phyloP scores from a whole-genome alignment of 495 filamentous ascomycete genomes.

The Talaromyces nanjingensis region DNA sequence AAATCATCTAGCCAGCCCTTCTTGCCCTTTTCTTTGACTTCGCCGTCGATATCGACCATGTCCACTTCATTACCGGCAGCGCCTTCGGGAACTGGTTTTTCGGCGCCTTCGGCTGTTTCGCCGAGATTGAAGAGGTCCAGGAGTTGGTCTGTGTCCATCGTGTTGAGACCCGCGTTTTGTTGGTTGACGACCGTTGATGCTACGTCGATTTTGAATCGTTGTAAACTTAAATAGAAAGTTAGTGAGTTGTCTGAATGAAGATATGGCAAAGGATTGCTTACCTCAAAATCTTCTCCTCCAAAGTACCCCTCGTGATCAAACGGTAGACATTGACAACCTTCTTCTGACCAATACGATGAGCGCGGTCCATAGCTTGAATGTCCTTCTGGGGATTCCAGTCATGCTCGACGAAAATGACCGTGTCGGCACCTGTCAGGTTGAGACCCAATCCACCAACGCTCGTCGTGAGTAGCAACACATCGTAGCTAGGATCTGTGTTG shows the following conservation, averaged over 20 bases:
- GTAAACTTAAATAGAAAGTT: slow-evolving; percentile 51
- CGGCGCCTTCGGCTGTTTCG: slow-evolving; percentile 63
- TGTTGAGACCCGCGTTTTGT: slow-evolving; percentile 89
- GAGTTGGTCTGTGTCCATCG: slow-evolving; percentile 98
- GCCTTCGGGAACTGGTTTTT: slow-evolving; percentile 46
- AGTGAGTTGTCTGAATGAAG: slow-evolving; percentile 1
- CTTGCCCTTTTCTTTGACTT: slow-evolving; percentile 91
- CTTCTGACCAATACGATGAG: slow-evolving; percentile 97
- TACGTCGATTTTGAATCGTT: slow-evolving; percentile 99
- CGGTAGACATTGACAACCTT: slow-evolving; percentile 99
- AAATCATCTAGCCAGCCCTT: slow-evolving; percentile 92
- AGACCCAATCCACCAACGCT: slow-evolving; percentile 90
- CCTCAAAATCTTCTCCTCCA: slow-evolving; percentile 98
- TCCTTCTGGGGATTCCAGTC: slow-evolving; percentile 99
- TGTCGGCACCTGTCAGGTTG: slow-evolving; percentile 95
- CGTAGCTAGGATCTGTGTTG: slow-evolving; percentile 94
- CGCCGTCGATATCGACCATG: slow-evolving; percentile 88
- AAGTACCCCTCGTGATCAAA: slow-evolving; percentile 85
- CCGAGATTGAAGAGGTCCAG: slow-evolving; percentile 93
- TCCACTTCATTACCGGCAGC: slow-evolving; percentile 66
- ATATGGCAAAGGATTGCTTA: slow-evolving; percentile 32
- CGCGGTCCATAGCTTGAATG: slow-evolving; percentile 97
- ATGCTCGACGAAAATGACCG: slow-evolving; percentile 98
- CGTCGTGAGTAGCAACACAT: slow-evolving; percentile 86
- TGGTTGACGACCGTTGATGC: slow-evolving; percentile 97